Percentiles rank a stretch among this genome's conserved stretches.
phyloP scores from a whole-genome alignment of 1,284 basidiomycete genomes.

The Golubevia sp. region DNA sequence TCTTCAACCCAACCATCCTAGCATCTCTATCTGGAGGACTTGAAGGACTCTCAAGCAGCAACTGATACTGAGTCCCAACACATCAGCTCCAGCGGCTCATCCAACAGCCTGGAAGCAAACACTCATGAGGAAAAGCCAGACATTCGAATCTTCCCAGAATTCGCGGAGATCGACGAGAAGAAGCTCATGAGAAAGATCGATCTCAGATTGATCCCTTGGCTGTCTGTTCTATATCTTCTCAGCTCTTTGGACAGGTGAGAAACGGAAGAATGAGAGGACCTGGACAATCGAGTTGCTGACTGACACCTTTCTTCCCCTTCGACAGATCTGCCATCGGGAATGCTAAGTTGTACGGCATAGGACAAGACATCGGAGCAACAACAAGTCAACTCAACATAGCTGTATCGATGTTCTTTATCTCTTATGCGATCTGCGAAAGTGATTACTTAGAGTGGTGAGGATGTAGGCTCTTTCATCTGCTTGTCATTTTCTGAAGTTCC shows the following conservation, averaged over 20 bases:
- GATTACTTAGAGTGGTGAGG: too few relatives aligned
- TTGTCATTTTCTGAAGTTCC: not conserved
- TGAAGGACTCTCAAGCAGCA: too few relatives aligned
- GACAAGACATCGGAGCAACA: conserved; percentile 17
- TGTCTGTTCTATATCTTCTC: conserved; percentile 39
- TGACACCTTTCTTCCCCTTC: too few relatives aligned
- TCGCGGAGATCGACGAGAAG: conserved; percentile 49
- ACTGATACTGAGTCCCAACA: too few relatives aligned
- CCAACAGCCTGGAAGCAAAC: too few relatives aligned
- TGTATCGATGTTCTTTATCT: conserved; percentile 26
- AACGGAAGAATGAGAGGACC: too few relatives aligned
- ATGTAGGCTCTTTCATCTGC: too few relatives aligned
- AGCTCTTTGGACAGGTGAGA: conserved; percentile 24
- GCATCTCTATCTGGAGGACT: too few relatives aligned
- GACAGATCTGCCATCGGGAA: conserved; percentile 9
- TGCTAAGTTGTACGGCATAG: conserved; percentile 28
- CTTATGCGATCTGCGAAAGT: conserved; percentile 16
- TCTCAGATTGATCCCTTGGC: conserved; percentile 39
- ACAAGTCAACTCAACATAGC: conserved; percentile 22
- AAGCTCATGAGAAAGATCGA: conserved; percentile 51
- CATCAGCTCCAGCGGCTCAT: too few relatives aligned
- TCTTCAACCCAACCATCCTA: conserved; percentile 41
- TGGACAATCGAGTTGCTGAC: too few relatives aligned
- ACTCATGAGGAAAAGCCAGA: too few relatives aligned
- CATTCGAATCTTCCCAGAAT: too few relatives aligned